Evolutionary conservation across 2,329 filamentous ascomycete species (phyloP).

Genomic region (Trichophaea hybrida): DNA sequence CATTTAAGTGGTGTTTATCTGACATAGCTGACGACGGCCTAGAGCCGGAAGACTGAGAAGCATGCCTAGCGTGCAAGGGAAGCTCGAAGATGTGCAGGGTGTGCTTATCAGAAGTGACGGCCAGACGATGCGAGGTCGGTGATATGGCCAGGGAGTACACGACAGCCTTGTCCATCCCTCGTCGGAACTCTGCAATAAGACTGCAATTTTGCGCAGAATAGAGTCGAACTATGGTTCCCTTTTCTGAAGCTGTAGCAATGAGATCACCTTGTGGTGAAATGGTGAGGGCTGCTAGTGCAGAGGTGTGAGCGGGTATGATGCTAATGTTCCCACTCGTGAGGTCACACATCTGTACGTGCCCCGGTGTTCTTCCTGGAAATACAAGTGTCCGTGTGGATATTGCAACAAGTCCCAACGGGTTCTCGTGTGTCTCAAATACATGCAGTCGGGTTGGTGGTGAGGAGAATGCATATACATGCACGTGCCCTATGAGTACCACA

Average conservation of each 20-base stretch:
- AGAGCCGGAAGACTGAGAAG: conserved; percentile 13
- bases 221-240: conserved; percentile 74
- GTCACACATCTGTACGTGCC: conserved; percentile 81
- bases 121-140: conserved; percentile 62
- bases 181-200: conserved; percentile 66
- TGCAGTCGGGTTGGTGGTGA: conserved; percentile 55
- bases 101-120: conserved; percentile 91
- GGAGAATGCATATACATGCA: conserved; percentile 67
- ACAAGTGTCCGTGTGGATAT: conserved; percentile 59
- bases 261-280: conserved; percentile 68
- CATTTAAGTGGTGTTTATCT: conserved; percentile 25
- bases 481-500: conserved; percentile 65
- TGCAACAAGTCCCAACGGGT: conserved; percentile 65
- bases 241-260: conserved; percentile 80
- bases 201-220: conserved; percentile 70
- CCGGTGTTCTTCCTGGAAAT: conserved; percentile 73
- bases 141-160: conserved; percentile 84
- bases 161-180: conserved; percentile 74
- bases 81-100: conserved; percentile 91
- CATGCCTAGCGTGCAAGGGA: conserved; percentile 29
- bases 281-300: conserved; percentile 60
- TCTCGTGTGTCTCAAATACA: conserved; percentile 74
- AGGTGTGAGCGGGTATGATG: conserved; percentile 83
- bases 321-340: conserved; percentile 66
- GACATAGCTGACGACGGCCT: conserved; percentile 15